Conservation (phyloP, 2,329 filamentous ascomycete genomes). For the Teratosphaeria destructans region DNA sequence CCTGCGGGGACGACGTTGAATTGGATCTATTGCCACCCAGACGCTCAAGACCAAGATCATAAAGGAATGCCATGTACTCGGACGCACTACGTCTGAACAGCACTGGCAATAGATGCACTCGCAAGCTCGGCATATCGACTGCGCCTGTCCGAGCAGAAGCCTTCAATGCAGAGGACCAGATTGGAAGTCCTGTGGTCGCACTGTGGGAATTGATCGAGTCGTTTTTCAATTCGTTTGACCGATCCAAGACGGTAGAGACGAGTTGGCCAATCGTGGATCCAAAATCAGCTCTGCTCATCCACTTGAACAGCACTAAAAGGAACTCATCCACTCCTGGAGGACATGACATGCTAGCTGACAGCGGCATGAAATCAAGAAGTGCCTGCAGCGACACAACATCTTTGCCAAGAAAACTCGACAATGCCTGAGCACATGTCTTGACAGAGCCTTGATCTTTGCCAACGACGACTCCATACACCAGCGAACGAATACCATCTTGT, state of each 20-base stretch:
- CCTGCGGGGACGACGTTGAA: too few relatives aligned
- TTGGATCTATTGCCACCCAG: not conserved
- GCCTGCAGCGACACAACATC: slow-evolving; percentile 36
- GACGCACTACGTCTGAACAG: slow-evolving; percentile 32
- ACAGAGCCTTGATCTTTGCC: not conserved
- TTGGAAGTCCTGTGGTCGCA: slow-evolving; percentile 1
- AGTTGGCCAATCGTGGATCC: slow-evolving; percentile 23
- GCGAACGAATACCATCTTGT: not conserved
- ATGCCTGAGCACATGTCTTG: slow-evolving; percentile 3
- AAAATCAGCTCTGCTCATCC: slow-evolving; percentile 27
- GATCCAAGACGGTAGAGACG: slow-evolving; percentile 21
- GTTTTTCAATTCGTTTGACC: slow-evolving; percentile 11
- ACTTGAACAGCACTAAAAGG: slow-evolving; percentile 12
- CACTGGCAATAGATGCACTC: slow-evolving; percentile 37
- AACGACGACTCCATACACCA: slow-evolving; percentile 3
- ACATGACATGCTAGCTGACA: not conserved
- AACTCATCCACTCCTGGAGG: slow-evolving; percentile 4
- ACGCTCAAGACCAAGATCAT: slow-evolving; percentile 16
- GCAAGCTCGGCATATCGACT: slow-evolving; percentile 26
- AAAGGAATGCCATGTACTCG: slow-evolving; percentile 32
- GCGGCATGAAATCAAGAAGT: not conserved
- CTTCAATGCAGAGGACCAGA: slow-evolving; percentile 10
- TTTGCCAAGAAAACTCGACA: slow-evolving; percentile 54
- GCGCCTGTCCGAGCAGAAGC: not conserved
- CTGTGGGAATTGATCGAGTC: not conserved